Conservation (phyloP, 176 grass and related monocot genomes). For the Carex pumila region DNA sequence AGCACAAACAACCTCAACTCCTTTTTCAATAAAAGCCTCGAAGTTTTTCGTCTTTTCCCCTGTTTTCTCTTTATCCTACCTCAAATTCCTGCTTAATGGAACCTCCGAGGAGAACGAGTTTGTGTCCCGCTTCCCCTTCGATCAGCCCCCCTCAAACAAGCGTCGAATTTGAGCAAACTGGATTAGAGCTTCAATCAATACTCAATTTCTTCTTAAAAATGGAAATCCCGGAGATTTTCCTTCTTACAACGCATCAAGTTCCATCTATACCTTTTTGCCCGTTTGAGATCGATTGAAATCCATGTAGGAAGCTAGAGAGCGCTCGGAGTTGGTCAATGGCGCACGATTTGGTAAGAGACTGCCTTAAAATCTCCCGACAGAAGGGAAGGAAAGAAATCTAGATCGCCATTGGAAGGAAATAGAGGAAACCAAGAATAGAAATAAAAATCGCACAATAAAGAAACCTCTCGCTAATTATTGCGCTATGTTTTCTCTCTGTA, state of each 20-base stretch:
- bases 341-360: neutral
- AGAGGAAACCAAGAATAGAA: neutral
- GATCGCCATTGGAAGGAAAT: conserved; percentile 8
- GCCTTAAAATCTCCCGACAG: neutral
- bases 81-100: neutral
- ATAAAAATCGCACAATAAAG: neutral
- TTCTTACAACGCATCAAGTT: neutral
- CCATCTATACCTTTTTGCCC: neutral
- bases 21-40: neutral
- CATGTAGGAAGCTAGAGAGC: neutral
- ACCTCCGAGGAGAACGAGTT: neutral
- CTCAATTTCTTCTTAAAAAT: neutral
- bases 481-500: neutral
- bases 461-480: neutral
- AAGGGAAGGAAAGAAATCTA: neutral
- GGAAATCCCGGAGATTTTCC: neutral
- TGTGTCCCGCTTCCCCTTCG: neutral
- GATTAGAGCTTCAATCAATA: neutral
- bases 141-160: neutral
- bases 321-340: neutral
- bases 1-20: conserved; percentile 20
- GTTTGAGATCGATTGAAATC: conserved; percentile 13
- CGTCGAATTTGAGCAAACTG: neutral
- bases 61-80: neutral
- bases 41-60: neutral